A percentile compares a stretch with the other conserved stretches of the same genome.
phyloP scores from a whole-genome alignment of 192 early-diverging fungal species.

The Coemansia sp. region DNA sequence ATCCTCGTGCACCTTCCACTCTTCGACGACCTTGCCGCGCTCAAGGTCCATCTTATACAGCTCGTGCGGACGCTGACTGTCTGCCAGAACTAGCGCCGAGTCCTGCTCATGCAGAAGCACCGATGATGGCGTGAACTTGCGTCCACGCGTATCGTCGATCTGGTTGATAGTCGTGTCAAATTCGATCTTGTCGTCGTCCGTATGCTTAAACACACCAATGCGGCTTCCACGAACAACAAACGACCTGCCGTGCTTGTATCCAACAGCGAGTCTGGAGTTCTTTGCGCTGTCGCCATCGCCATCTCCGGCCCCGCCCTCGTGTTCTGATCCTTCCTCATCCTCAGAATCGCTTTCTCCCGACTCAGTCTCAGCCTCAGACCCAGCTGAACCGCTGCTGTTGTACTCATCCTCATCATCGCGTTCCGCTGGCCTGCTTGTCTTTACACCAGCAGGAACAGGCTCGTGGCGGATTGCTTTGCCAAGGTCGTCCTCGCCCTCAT shows the following conservation, averaged over 20 bases:
- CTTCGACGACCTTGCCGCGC: conserved; percentile 88
- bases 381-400: not conserved
- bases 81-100: conserved; percentile 74
- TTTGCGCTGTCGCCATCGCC: conserved; percentile 26
- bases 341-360: conserved; percentile 36
- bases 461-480: conserved; percentile 26
- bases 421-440: conserved; percentile 18
- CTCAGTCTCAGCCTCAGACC: conserved; percentile 29
- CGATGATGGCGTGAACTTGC: conserved; percentile 68
- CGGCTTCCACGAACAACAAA: conserved; percentile 87
- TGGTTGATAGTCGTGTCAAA: conserved; percentile 82
- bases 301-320: conserved; percentile 19
- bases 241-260: conserved; percentile 82
- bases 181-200: conserved; percentile 68
- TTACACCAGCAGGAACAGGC: conserved; percentile 31
- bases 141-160: conserved; percentile 61
- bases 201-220: conserved; percentile 88
- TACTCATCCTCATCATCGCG: conserved; percentile 5
- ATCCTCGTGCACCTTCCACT: conserved; percentile 84
- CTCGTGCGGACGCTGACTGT: conserved; percentile 65
- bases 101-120: conserved; percentile 89
- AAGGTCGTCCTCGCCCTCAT: conserved; percentile 20
- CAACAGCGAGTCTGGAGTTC: conserved; percentile 82
- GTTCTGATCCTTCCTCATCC: conserved; percentile 39
- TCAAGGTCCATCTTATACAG: conserved; percentile 92